Percentiles rank a stretch among this genome's conserved stretches.
Conservation (phyloP, 768 basidiomycete species). For the Plicaturopsis crispa region DNA sequence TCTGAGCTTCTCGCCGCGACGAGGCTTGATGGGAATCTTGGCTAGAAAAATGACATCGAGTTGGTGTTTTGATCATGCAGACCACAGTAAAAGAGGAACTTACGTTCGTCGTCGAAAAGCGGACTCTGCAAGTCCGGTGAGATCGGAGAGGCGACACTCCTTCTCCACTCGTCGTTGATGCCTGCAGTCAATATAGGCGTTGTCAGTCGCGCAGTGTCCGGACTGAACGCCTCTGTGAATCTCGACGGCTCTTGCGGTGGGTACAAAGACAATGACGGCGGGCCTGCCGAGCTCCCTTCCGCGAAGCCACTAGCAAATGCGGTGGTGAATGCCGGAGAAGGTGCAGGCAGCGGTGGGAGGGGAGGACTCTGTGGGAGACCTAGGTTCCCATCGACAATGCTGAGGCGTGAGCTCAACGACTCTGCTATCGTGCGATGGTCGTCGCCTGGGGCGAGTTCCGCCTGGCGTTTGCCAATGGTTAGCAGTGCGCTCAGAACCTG, state of each 20-base stretch:
- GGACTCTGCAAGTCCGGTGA: no score
- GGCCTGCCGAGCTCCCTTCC: constrained; percentile 17
- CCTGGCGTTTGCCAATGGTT: constrained; percentile 65
- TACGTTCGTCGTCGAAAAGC: neutral
- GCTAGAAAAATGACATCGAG: neutral
- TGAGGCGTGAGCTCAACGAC: constrained; percentile 67
- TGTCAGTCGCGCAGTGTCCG: neutral
- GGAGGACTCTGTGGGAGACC: constrained; percentile 29
- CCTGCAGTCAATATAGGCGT: no score
- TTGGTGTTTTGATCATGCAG: neutral
- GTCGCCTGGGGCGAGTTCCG: constrained; percentile 58
- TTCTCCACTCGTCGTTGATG: no score
- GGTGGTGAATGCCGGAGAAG: constrained; percentile 28
- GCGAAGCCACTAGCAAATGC: constrained; percentile 27
- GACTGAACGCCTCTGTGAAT: no score
- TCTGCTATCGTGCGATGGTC: constrained; percentile 73
- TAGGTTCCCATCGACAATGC: constrained; percentile 46
- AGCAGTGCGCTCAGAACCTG: constrained; percentile 58
- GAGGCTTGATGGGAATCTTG: neutral
- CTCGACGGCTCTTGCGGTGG: neutral
- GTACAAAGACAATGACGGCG: neutral
- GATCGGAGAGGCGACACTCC: no score
- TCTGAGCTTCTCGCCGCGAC: neutral
- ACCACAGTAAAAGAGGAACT: neutral
- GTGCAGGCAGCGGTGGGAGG: constrained; percentile 23